Evolutionary conservation across 1,284 basidiomycete species (phyloP).

Genomic region (Phaffia rhodozyma): DNA sequence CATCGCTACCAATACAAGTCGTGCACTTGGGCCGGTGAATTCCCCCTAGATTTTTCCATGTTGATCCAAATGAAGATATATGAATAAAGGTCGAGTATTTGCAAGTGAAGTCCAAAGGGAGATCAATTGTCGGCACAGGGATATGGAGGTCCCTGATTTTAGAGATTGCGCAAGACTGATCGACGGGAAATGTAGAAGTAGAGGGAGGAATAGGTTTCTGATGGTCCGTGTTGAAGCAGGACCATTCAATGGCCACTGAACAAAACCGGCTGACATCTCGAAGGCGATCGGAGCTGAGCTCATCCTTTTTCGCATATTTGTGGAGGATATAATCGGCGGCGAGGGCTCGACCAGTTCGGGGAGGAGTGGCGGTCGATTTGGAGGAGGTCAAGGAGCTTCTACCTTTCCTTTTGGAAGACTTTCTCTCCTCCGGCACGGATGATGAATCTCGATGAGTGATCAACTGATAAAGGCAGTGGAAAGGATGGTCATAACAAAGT

Average conservation of each 20-base stretch:
- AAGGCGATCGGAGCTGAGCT: slow-evolving; percentile 37
- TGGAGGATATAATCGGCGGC: slow-evolving; percentile 45
- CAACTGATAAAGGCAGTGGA: slow-evolving; percentile 84
- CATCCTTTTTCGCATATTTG: slow-evolving; percentile 42
- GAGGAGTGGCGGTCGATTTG: slow-evolving; percentile 7
- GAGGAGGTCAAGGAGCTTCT: slow-evolving; percentile 15
- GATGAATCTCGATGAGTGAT: slow-evolving; percentile 44
- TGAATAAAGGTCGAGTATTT: slow-evolving; percentile 56
- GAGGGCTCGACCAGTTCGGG: slow-evolving; percentile 16
- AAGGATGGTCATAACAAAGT: slow-evolving; percentile 83
- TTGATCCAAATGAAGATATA: slow-evolving; percentile 45
- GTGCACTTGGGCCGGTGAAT: slow-evolving; percentile 73
- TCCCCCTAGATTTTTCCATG: slow-evolving; percentile 53
- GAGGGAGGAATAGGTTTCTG: slow-evolving; percentile 20
- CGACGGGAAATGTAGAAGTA: slow-evolving; percentile 1
- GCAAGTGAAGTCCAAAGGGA: slow-evolving; percentile 58
- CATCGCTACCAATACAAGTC: slow-evolving; percentile 57
- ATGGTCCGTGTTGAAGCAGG: slow-evolving; percentile 46
- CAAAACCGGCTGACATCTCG: slow-evolving; percentile 55
- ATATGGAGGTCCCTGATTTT: slow-evolving; percentile 50
- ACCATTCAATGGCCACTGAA: slow-evolving; percentile 68
- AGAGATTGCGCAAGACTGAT: slow-evolving; percentile 21
- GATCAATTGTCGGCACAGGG: slow-evolving; percentile 64
- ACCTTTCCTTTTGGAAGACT: not conserved
- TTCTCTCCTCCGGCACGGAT: slow-evolving; percentile 3